Percentiles rank a stretch among this genome's conserved stretches.
Conservation (phyloP, 352 stramenopile species). For the Pythium pyrilobum region DNA sequence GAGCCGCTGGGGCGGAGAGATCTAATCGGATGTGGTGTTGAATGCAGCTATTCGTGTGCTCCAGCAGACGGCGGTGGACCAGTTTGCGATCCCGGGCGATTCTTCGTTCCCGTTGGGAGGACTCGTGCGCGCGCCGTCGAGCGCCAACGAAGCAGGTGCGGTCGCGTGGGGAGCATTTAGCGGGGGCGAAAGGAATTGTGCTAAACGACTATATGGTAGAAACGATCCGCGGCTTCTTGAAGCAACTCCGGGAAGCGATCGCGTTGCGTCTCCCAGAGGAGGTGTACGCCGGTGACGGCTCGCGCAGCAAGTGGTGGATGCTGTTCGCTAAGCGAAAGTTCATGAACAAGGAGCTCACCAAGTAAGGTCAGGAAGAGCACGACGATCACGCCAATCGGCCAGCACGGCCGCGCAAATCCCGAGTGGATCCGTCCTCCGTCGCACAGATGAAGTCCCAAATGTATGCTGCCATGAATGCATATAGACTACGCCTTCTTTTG, state of each 20-base stretch:
- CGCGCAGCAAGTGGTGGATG: slow-evolving; percentile 94
- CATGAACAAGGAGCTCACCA: slow-evolving; percentile 91
- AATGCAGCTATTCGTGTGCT: slow-evolving; percentile 60
- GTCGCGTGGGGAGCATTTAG: background rate
- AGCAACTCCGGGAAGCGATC: slow-evolving; percentile 87
- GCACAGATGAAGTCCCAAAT: no score
- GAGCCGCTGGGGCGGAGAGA: background rate
- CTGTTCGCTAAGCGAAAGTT: slow-evolving; percentile 93
- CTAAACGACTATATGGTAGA: slow-evolving; percentile 36
- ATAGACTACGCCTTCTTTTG: no score
- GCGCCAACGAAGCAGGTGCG: slow-evolving; percentile 70
- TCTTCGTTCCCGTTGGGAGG: slow-evolving; percentile 77
- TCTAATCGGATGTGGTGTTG: no score
- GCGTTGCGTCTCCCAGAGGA: slow-evolving; percentile 73
- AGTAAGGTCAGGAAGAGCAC: background rate
- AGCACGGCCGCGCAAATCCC: no score
- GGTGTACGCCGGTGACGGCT: slow-evolving; percentile 77
- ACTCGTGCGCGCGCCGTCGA: slow-evolving; percentile 66
- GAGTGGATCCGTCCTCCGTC: no score
- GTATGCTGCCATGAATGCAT: no score
- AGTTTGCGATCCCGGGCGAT: slow-evolving; percentile 86
- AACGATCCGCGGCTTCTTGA: slow-evolving; percentile 86
- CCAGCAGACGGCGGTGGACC: slow-evolving; percentile 76
- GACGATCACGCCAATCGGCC: no score
- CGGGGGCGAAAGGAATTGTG: no score